phyloP scores from a whole-genome alignment of 495 filamentous ascomycete genomes.

The Bacidia rubella region DNA sequence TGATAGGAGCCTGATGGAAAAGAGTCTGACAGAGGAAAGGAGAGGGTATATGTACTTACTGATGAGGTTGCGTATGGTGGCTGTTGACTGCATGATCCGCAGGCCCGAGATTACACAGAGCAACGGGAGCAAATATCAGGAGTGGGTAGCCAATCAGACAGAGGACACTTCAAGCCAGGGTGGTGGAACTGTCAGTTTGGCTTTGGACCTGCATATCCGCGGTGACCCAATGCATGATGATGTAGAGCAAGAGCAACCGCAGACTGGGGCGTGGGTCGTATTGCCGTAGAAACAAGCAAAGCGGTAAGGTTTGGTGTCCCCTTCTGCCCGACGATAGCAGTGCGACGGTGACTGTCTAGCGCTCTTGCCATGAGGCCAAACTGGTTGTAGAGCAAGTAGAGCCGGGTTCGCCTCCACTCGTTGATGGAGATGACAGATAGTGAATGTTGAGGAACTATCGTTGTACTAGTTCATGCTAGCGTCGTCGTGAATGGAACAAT shows the following conservation, averaged over 20 bases:
- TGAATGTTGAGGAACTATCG: no score
- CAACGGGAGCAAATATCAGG: background rate
- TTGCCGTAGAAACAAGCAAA: no score
- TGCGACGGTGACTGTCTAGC: no score
- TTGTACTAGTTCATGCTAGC: no score
- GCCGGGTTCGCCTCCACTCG: background rate
- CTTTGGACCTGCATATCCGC: background rate
- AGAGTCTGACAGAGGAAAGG: background rate
- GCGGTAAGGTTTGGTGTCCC: no score
- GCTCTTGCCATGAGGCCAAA: background rate
- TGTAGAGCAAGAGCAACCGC: background rate
- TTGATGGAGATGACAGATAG: no score
- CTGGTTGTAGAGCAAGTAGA: background rate
- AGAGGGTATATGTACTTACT: background rate
- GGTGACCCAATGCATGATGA: background rate
- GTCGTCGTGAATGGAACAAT: no score
- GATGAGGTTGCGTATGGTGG: background rate
- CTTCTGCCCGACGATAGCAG: no score
- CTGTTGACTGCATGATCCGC: background rate
- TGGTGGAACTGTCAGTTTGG: background rate
- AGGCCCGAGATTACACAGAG: background rate
- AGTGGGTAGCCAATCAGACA: background rate
- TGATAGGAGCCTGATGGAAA: no score
- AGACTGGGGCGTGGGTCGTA: no score
- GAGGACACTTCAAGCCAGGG: background rate